Evolutionary conservation across 2,329 filamentous ascomycete species (phyloP).

Genomic region (Ophiostoma sp.): DNA sequence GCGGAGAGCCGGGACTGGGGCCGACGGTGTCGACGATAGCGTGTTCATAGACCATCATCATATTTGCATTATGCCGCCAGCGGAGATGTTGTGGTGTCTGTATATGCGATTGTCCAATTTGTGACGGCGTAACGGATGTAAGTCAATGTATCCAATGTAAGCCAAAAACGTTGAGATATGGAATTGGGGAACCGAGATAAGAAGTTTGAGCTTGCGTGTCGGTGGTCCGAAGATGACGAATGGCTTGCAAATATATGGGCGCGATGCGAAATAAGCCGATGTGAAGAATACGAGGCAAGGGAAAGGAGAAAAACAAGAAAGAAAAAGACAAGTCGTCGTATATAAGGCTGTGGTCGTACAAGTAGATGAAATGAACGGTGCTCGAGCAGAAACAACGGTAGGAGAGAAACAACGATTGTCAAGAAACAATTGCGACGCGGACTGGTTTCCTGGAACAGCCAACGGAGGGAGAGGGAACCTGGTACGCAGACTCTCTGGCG

Average conservation of each 20-base stretch:
- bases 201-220: neutral
- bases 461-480: constrained; percentile 3
- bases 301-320: neutral
- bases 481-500: constrained; percentile 1
- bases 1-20: constrained; percentile 58
- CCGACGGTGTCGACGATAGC: constrained; percentile 38
- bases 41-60: constrained; percentile 40
- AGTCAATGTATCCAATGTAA: neutral
- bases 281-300: neutral
- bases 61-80: constrained; percentile 25
- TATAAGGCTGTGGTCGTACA: constrained; percentile 4
- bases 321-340: neutral
- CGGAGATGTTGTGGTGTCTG: neutral
- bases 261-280: neutral
- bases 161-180: neutral
- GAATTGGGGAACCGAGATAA: constrained; percentile 4
- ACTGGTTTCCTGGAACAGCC: neutral
- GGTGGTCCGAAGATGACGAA: constrained; percentile 9
- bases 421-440: neutral
- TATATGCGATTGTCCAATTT: neutral
- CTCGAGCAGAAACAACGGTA: neutral
- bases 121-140: no score
- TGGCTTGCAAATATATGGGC: neutral
- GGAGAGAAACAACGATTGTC: neutral
- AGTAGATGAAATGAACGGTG: neutral